Base-by-base conservation (phyloP, 345 rosid species). In the Pugionium cornutum region DNA sequence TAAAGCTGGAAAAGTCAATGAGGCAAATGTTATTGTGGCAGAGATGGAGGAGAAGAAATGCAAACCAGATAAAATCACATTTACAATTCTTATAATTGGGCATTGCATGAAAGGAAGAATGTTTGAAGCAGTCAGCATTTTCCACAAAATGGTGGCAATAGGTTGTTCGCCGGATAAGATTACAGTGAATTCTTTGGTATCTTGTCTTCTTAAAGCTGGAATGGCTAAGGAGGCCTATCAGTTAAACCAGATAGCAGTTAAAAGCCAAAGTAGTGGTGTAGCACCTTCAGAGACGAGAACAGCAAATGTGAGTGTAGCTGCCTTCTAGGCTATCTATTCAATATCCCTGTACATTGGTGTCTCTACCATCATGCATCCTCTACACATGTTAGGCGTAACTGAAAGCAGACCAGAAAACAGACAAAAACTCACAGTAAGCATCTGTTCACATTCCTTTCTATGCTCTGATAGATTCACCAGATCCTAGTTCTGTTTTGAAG, bases 41-140 rank as follows among this genome's bases (percentile, higher is more conserved):
- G 91, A 89, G 78, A 83, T 92, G 98, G 86, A 83, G 69, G 83
- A 76, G 79, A 87, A 77, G 78, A 79, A 75, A 60, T 89, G 98
- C 66, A 35, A 61, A n/a, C 97, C 92, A 29, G 98, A 92, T 81
- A 89, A 83, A 69, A 76, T 92, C 67, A 87, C 98, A 33, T 89
- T 76, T 79, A 92, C 97, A 4, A 89, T 92, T 81, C 89, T 92
- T 53, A 87, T 92, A 53, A 82, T 92, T 25, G 98, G 97, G 53
- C 88, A 92, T 75, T 89, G 95, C 68, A 81, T 89, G 96, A 89
- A 87, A 75, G 97, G 98, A 46, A 86, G 92, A 73, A 82, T 87
- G 96, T 58, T 51, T 47, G 96, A 89, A 75, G 98, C 97, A 66
- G 74, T 87, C 69, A 66, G 76, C 65, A 84, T 89, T 71, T 89